Base-by-base conservation (phyloP, 495 filamentous ascomycete genomes). In the Penicillium lagena region DNA sequence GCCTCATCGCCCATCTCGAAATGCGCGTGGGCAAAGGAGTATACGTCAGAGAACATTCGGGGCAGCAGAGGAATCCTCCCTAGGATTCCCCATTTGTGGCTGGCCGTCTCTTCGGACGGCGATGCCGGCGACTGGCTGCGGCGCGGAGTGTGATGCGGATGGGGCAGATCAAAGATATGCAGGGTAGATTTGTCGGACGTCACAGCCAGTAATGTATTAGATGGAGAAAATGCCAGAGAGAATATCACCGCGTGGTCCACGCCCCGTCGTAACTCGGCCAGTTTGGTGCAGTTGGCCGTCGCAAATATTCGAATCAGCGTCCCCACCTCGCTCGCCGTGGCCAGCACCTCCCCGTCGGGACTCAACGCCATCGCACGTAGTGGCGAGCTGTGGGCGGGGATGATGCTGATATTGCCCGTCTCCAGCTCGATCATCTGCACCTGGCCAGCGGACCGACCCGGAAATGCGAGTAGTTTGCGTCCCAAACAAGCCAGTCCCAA, bases 101-200 rank as follows among this genome's bases (percentile, higher is more conserved):
- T 79, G 7, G 67, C 63, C 11, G 72, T 67, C 31, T 73, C 72
- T 28, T 77, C 80, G 3, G 57, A 47, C 17, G 51, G 47, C 35
- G 59, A 47, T 37, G 61, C 60, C 15, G 60, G 64, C 39, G 54
- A 59, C 46, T 66, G 59, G 47, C 56, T 60, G 40, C 60, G 72
- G 44, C 59, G 59, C 15, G 51, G 47, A 32, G 45, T 36, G 22
- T 43, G 64, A 14, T 54, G 69, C 40, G 61, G 59, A 41, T 70
- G 63, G 7, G 78, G 80, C 13, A 87, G 67, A 42, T 96, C 88
- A 59, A 96, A 98, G 34, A 98, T 79, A 64, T 98, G 93, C 12
- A 98, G 67, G 3, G 89, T 98, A 6, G 84, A 88, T 62, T 96
- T 98, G 70, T 98, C 93, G 17, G 89, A 95, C n/a, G 94, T 96